These are phyloP conservation scores for Termitomyces sp. DNA, from an alignment of 768 basidiomycete genomes.

Conservation along the genomic window DNA sequence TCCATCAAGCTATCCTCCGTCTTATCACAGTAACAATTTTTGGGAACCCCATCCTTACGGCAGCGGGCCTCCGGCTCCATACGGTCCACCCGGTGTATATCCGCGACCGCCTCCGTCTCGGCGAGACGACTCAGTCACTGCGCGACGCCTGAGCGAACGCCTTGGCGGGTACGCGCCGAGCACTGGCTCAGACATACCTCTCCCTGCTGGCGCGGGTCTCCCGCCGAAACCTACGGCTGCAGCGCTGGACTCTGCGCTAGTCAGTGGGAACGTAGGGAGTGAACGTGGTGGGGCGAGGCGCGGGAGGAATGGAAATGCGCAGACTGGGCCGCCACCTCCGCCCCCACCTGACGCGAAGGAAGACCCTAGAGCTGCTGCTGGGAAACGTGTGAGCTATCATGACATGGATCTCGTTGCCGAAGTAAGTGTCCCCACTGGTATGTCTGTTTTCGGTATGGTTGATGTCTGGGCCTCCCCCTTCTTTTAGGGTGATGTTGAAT, in stretches of 20 bases:
- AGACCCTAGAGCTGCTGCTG: slow-evolving; percentile 86
- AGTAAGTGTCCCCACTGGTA: slow-evolving; percentile 25
- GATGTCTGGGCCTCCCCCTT: slow-evolving; percentile 8
- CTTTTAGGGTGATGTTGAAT: slow-evolving; percentile 53
- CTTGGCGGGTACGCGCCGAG: slow-evolving; percentile 69
- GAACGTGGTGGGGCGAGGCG: slow-evolving; percentile 33
- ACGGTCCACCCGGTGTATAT: slow-evolving; percentile 27
- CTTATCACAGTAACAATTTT: slow-evolving; percentile 28
- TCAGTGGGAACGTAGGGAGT: slow-evolving; percentile 40
- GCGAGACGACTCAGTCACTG: slow-evolving; percentile 53
- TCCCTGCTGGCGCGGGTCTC: slow-evolving; percentile 66
- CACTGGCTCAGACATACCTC: slow-evolving; percentile 28
- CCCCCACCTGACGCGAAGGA: slow-evolving; percentile 88
- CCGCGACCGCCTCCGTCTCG: slow-evolving; percentile 38
- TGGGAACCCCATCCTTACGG: slow-evolving; percentile 41
- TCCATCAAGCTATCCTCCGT: slow-evolving; percentile 38
- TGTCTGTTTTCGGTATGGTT: background rate
- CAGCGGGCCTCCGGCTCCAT: slow-evolving; percentile 28
- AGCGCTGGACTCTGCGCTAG: slow-evolving; percentile 45
- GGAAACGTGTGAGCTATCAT: slow-evolving; percentile 87
- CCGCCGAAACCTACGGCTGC: slow-evolving; percentile 71
- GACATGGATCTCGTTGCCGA: slow-evolving; percentile 94
- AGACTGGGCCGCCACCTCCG: slow-evolving; percentile 55
- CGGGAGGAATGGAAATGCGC: slow-evolving; percentile 25
- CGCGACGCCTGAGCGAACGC: slow-evolving; percentile 70